These are phyloP conservation scores for Alternaria rosae DNA, from an alignment of 2,329 filamentous ascomycete genomes.

Conservation along the genomic window DNA sequence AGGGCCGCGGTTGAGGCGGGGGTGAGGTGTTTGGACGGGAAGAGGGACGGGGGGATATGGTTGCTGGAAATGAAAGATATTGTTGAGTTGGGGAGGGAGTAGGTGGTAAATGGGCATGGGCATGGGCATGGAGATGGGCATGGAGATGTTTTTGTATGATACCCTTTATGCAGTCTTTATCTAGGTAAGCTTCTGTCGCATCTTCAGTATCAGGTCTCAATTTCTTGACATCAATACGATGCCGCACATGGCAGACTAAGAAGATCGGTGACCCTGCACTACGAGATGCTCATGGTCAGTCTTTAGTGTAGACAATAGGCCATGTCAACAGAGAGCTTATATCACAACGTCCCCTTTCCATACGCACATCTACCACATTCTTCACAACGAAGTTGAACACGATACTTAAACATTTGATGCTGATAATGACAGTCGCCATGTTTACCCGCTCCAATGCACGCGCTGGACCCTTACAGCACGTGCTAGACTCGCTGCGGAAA, in stretches of 20 bases:
- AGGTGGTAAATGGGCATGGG: neutral
- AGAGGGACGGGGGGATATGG: slow-evolving; percentile 67
- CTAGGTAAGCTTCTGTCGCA: accelerated
- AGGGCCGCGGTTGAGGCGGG: slow-evolving; percentile 70
- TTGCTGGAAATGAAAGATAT: slow-evolving; percentile 68
- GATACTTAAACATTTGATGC: accelerated
- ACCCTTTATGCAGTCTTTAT: neutral
- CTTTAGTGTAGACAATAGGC: neutral
- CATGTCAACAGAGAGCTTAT: neutral
- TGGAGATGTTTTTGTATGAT: neutral
- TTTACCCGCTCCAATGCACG: neutral
- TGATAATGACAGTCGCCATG: neutral
- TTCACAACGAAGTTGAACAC: neutral
- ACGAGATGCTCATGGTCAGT: neutral
- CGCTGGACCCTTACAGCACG: neutral
- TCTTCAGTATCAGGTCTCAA: accelerated
- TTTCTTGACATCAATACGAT: neutral
- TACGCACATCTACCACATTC: neutral
- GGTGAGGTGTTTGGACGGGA: slow-evolving; percentile 59
- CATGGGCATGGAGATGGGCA: neutral
- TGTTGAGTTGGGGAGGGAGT: slow-evolving; percentile 66
- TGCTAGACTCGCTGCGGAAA: neutral
- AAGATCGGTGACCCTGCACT: neutral
- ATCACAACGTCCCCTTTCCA: neutral
- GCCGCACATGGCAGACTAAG: neutral